Percentiles rank a stretch among this genome's conserved stretches.
Evolutionary conservation across 225 moss, liverwort and hornwort genomes (phyloP).

Genomic region (Physcomitrellopsis africana): DNA sequence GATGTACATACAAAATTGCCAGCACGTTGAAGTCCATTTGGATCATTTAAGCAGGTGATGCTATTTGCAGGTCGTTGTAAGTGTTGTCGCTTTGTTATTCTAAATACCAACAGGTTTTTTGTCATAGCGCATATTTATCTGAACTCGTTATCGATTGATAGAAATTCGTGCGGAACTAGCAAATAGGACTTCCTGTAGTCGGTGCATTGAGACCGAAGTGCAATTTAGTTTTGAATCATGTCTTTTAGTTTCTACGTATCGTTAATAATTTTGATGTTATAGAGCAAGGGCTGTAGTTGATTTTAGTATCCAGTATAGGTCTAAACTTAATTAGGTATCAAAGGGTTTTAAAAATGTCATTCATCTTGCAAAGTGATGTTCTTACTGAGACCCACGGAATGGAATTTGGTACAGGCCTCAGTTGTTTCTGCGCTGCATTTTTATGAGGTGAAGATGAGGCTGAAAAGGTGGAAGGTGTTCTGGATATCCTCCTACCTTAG

Average conservation of each 20-base stretch:
- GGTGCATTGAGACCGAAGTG: slow-evolving; percentile 21
- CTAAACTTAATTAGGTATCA: neutral
- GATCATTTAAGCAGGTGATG: slow-evolving; percentile 39
- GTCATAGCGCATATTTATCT: neutral
- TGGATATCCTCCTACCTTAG: neutral
- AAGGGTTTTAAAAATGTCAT: neutral
- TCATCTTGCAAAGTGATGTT: slow-evolving; percentile 23
- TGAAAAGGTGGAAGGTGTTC: slow-evolving; percentile 27
- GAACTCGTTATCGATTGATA: neutral
- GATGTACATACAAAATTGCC: neutral
- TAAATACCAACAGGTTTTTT: neutral
- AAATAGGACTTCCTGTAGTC: neutral
- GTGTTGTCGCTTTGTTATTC: slow-evolving; percentile 8
- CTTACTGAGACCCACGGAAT: slow-evolving; percentile 33
- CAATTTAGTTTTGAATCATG: slow-evolving; percentile 49
- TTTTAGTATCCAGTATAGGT: neutral
- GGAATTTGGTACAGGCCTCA: slow-evolving; percentile 38
- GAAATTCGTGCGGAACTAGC: neutral
- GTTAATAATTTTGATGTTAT: neutral
- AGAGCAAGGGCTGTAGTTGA: neutral
- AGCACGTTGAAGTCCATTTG: slow-evolving; percentile 18
- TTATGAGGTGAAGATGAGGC: slow-evolving; percentile 26
- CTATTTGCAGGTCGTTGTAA: slow-evolving; percentile 21
- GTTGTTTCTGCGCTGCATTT: slow-evolving; percentile 10
- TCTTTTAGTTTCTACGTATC: neutral